Evolutionary conservation across 495 filamentous ascomycete genomes (phyloP).

Genomic region (Arthonia radiata): DNA sequence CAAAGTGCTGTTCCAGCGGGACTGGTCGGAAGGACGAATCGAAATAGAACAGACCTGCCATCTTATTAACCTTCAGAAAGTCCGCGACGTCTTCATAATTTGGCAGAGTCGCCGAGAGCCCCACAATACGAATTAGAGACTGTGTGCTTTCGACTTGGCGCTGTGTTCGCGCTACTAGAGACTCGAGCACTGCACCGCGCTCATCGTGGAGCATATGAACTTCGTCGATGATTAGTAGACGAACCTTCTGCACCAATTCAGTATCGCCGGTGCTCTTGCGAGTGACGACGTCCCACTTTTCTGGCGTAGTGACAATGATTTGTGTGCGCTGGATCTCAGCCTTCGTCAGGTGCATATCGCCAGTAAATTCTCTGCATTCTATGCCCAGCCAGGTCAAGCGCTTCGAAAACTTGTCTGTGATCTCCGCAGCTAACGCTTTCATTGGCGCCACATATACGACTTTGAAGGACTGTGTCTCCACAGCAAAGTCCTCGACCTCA

Average conservation of each 20-base stretch:
- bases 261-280: slow-evolving; percentile 93
- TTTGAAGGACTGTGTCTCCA: slow-evolving; percentile 76
- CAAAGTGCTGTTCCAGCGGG: slow-evolving; percentile 89
- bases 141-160: slow-evolving; percentile 96
- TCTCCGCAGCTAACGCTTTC: slow-evolving; percentile 92
- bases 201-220: slow-evolving; percentile 99
- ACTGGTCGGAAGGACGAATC: slow-evolving; percentile 89
- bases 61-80: slow-evolving; percentile 85
- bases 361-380: slow-evolving; percentile 72
- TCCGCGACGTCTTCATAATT: slow-evolving; percentile 94
- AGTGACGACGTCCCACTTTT: slow-evolving; percentile 98
- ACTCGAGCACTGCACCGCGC: slow-evolving; percentile 84
- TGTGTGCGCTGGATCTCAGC: slow-evolving; percentile 86
- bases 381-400: slow-evolving; percentile 85
- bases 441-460: slow-evolving; percentile 95
- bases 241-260: slow-evolving; percentile 89
- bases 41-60: slow-evolving; percentile 89
- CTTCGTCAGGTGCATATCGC: slow-evolving; percentile 97
- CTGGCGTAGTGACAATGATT: slow-evolving; percentile 94
- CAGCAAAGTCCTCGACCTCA: slow-evolving; percentile 46
- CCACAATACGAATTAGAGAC: slow-evolving; percentile 84
- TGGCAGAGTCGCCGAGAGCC: slow-evolving; percentile 80
- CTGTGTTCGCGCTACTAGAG: slow-evolving; percentile 78
- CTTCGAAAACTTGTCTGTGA: slow-evolving; percentile 83
- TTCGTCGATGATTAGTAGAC: slow-evolving; percentile 92